phyloP scores from a whole-genome alignment of 371 early-diverging fungal species.

The Modicella reniformis region DNA sequence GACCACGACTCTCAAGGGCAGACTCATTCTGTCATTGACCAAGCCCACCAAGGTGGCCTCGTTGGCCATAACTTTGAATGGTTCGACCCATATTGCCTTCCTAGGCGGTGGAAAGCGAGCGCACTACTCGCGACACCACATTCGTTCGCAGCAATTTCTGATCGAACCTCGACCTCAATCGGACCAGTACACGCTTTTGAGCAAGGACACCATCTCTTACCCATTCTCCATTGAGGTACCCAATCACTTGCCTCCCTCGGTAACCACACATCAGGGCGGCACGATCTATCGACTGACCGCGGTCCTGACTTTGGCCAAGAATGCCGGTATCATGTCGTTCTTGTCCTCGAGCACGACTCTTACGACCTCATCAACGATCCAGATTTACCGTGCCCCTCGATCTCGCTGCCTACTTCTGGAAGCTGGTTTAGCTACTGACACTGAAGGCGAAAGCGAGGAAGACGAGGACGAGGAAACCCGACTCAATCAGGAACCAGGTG shows the following conservation, averaged over 20 bases:
- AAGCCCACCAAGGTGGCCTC: constrained; percentile 47
- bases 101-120: constrained; percentile 47
- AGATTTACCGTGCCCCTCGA: constrained; percentile 46
- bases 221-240: constrained; percentile 45
- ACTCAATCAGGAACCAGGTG: constrained; percentile 8
- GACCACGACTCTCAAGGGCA: constrained; percentile 30
- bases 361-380: constrained; percentile 28
- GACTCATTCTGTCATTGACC: constrained; percentile 26
- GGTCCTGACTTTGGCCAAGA: constrained; percentile 39
- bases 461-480: constrained; percentile 3
- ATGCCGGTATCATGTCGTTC: constrained; percentile 47
- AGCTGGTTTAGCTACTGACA: background rate
- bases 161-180: constrained; percentile 35
- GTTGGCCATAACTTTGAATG: constrained; percentile 37
- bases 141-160: constrained; percentile 40
- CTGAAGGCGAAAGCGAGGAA: constrained; percentile 10
- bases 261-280: constrained; percentile 52
- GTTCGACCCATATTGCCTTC: constrained; percentile 52
- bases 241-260: constrained; percentile 41
- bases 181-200: constrained; percentile 35
- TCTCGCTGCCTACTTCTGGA: constrained; percentile 19
- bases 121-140: constrained; percentile 50
- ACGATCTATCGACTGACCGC: constrained; percentile 52
- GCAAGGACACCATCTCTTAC: constrained; percentile 28
- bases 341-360: constrained; percentile 37